These are phyloP conservation scores for Phyllostachys edulis DNA, from an alignment of 176 grass and related monocot species.

Conservation along the genomic window DNA sequence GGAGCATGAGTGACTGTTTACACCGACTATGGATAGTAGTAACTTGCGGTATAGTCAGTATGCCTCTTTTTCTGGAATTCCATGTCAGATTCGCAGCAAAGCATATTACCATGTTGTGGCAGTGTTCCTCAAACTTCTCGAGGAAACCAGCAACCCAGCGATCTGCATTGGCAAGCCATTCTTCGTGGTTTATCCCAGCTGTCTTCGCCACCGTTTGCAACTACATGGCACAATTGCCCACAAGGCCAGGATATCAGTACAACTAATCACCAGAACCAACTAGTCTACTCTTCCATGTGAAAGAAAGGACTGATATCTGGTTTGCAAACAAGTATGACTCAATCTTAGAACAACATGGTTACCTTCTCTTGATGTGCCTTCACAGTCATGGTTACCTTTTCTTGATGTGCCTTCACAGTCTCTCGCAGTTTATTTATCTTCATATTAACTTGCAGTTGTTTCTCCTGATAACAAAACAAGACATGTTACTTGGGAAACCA, in stretches of 20 bases:
- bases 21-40: not conserved
- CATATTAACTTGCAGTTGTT: constrained; percentile 96
- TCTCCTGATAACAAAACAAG: constrained; percentile 60
- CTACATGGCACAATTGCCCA: constrained; percentile 22
- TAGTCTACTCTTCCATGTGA: not conserved
- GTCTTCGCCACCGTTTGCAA: constrained; percentile 91
- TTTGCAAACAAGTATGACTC: not conserved
- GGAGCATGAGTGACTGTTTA: not conserved
- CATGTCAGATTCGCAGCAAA: not conserved
- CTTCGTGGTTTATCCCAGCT: constrained; percentile 74
- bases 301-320: not conserved
- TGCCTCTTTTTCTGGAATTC: not conserved
- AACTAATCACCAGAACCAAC: not conserved
- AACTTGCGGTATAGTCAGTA: not conserved
- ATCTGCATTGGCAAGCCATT: constrained; percentile 87
- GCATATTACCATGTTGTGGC: constrained; percentile 71
- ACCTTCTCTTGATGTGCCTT: constrained; percentile 92
- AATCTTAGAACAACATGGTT: not conserved
- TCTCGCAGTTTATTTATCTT: constrained; percentile 87
- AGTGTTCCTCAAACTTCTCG: constrained; percentile 95
- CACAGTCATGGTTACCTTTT: constrained; percentile 75
- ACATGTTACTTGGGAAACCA: constrained; percentile 21
- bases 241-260: not conserved
- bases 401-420: constrained; percentile 86
- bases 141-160: constrained; percentile 96